A percentile compares a stretch with the other conserved stretches of the same genome.
Evolutionary conservation across 2,329 filamentous ascomycete species (phyloP).

Genomic region (Colletotrichum simmondsii): DNA sequence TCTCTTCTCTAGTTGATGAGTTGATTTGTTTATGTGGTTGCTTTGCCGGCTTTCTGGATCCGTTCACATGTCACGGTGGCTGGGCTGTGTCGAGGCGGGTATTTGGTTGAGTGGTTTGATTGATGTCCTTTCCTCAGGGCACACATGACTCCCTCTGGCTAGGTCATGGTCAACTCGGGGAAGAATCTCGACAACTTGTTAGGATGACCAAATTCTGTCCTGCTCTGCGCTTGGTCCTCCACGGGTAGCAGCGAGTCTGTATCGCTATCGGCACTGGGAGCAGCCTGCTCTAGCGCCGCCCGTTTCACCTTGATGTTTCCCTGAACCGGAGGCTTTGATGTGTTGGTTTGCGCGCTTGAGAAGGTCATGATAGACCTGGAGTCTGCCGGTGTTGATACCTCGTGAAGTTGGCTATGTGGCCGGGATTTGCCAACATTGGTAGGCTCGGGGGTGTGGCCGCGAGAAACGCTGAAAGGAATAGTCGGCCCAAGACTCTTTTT

Average conservation of each 20-base stretch:
- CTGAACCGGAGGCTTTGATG: slow-evolving; percentile 26
- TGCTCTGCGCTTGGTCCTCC: slow-evolving; percentile 27
- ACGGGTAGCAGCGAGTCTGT: slow-evolving; percentile 23
- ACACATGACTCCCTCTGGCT: not conserved
- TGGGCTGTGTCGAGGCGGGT: no score
- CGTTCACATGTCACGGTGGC: no score
- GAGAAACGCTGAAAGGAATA: slow-evolving; percentile 33
- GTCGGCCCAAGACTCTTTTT: slow-evolving; percentile 32
- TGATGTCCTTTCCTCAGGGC: no score
- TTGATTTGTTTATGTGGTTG: no score
- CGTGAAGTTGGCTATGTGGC: slow-evolving; percentile 29
- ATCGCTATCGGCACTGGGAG: slow-evolving; percentile 26
- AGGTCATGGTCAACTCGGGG: slow-evolving; percentile 36
- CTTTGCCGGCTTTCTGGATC: no score
- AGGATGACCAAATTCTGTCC: slow-evolving; percentile 35
- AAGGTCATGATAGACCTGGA: slow-evolving; percentile 26
- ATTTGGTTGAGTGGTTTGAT: no score
- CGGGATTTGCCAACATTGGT: slow-evolving; percentile 20
- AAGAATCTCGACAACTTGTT: slow-evolving; percentile 37
- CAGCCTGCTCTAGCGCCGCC: slow-evolving; percentile 26
- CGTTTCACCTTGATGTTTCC: slow-evolving; percentile 37
- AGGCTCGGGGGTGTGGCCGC: slow-evolving; percentile 20
- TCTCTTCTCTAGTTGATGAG: no score
- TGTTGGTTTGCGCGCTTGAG: slow-evolving; percentile 27
- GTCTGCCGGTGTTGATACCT: slow-evolving; percentile 24